Percentiles rank a stretch among this genome's conserved stretches.
These are phyloP conservation scores for Alternaria panax DNA, from an alignment of 2,329 filamentous ascomycete genomes.

Conservation along the genomic window DNA sequence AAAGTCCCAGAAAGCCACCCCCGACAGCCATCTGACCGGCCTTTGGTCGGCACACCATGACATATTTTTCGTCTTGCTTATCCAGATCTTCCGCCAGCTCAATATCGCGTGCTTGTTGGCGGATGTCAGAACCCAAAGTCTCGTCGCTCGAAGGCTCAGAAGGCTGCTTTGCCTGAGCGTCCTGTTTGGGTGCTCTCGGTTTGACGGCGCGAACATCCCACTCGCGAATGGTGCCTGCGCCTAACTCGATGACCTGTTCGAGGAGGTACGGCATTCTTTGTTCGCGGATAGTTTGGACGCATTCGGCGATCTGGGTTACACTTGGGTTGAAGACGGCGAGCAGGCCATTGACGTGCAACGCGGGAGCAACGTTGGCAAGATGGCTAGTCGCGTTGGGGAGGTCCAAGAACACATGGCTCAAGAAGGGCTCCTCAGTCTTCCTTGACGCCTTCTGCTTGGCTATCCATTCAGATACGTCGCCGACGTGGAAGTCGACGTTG, in stretches of 20 bases:
- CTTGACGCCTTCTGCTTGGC: conserved; percentile 52
- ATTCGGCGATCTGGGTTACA: conserved; percentile 77
- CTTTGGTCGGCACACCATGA: conserved; percentile 50
- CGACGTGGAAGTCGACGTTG: conserved; percentile 77
- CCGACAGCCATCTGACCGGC: conserved; percentile 45
- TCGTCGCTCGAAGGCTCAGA: conserved; percentile 16
- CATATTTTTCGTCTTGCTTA: conserved; percentile 42
- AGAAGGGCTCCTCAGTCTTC: conserved; percentile 62
- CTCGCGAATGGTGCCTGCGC: conserved; percentile 62
- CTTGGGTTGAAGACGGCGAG: conserved; percentile 78
- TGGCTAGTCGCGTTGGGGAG: conserved; percentile 69
- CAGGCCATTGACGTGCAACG: conserved; percentile 69
- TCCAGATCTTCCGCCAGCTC: conserved; percentile 37
- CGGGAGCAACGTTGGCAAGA: conserved; percentile 60
- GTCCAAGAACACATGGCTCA: conserved; percentile 76
- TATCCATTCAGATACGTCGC: conserved; percentile 70
- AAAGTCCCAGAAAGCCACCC: conserved; percentile 49
- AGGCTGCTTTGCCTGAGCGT: conserved; percentile 24
- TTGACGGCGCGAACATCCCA: conserved; percentile 68
- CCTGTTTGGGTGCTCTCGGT: conserved; percentile 46
- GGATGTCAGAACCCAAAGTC: conserved; percentile 25
- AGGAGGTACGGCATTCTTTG: conserved; percentile 64
- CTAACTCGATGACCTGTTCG: conserved; percentile 68
- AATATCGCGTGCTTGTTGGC: conserved; percentile 36
- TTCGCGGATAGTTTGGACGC: conserved; percentile 62